Base-by-base conservation (phyloP, 345 rosid genomes). In the Mallotus nudiflorus region DNA sequence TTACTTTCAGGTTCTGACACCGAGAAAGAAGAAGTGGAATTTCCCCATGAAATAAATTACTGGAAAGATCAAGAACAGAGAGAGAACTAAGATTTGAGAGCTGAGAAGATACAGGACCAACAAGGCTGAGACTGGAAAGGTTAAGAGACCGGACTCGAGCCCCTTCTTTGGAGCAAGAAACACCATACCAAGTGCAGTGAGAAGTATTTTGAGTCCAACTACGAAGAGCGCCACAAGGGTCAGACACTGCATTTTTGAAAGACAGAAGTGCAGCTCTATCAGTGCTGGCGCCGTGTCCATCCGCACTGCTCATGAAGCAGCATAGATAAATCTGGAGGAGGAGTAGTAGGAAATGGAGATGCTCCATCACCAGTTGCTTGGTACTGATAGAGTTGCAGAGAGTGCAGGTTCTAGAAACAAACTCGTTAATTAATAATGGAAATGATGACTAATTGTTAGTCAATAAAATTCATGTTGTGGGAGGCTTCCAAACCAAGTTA, bases 211-310 rank as follows among this genome's bases (percentile, higher is more conserved):
- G 72, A 9, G 68, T 66, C 78, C 82, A 67, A 3, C 60, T 66
- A 2, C 56, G 44, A 10, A 79, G 79, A 29, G 73, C 69, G 49
- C 55, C 56, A 27, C 6, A 67, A n/a, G 82, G 79, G 20, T 79
- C 82, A 9, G 9, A 48, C n/a, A 67, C 45, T 6, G 54, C 31
- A 5, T 37, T 54, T 42, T 67, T 79, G 67, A 79, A 75, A 13
- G 76, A 68, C 7, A 62, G 8, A 6, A 79, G 72, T 13, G 79
- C 75, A 51, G 67, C 64, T 56, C 65, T 74, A 52, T 79, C 82
- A 3, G 65, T 46, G 39, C 11, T 29, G 59, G 72, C 65, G 65
- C 52, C 18, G n/a, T 15, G 52, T 5, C 52, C 20, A 3, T 48
- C 52, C 52, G 7, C 52, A 1, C 5, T 48, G 8, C 5, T 48